These are phyloP conservation scores for Ustanciosporium gigantosporum DNA, from an alignment of 1,284 basidiomycete genomes.

Conservation along the genomic window DNA sequence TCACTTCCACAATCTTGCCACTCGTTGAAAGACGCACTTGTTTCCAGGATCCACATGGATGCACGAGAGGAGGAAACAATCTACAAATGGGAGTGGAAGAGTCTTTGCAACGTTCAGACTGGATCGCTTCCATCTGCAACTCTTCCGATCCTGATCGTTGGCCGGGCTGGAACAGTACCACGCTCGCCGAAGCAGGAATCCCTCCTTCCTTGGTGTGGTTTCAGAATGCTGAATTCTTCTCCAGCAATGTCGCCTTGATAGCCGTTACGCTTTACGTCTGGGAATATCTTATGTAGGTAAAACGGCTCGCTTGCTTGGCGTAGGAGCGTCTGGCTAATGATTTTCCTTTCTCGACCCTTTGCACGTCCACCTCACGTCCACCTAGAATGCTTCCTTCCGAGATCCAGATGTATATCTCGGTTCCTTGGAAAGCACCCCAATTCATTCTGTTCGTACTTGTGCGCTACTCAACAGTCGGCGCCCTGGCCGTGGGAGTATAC, in stretches of 20 bases:
- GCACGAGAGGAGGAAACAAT: too few species aligned
- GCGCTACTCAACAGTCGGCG: conserved; percentile 35
- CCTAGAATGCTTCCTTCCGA: conserved; percentile 22
- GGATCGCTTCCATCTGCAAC: background rate
- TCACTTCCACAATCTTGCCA: too few species aligned
- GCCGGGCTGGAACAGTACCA: background rate
- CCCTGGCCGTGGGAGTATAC: conserved; percentile 30
- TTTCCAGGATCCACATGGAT: too few species aligned
- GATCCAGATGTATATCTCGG: conserved; percentile 11
- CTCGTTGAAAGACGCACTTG: too few species aligned
- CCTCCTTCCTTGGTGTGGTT: background rate
- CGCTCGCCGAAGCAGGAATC: background rate
- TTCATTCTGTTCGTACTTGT: conserved; percentile 40
- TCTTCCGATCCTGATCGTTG: background rate
- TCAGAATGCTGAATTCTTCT: conserved; percentile 1
- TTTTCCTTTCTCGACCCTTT: background rate
- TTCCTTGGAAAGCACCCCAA: conserved; percentile 22
- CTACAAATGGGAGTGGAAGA: too few species aligned
- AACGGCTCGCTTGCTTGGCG: background rate
- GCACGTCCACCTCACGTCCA: too few species aligned
- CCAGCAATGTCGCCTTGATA: conserved; percentile 11
- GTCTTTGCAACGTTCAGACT: background rate
- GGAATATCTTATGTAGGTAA: conserved; percentile 29
- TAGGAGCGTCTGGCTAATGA: background rate
- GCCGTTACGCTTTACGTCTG: conserved; percentile 22